Base-by-base conservation (phyloP, 164 flowering plant genomes). In the Magnolia changhungtana region DNA sequence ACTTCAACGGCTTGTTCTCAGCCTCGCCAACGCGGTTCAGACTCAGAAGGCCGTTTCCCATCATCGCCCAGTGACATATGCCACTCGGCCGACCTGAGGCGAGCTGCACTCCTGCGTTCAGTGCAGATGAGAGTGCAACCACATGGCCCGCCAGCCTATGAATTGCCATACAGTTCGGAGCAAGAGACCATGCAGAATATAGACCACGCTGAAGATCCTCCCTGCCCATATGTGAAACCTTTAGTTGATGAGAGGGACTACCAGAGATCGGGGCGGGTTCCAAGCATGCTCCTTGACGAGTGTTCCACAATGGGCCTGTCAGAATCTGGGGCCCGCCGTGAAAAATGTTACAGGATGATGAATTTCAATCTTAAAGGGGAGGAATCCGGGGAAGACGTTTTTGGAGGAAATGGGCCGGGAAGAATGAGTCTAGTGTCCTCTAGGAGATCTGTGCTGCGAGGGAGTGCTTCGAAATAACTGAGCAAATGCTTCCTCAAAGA, bases 11-110 rank as follows among this genome's bases (percentile, higher is more conserved):
- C 18, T 10, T 78, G 80, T 66, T 78, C 93, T 55, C 95, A 89
- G 74, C 81, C 92, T 13, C 94, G 95, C 9, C 95, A 88, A 72
- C 87, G 97, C 18, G 87, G 90, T 69, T 87, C 96, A 27, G 99
- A 96, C 75, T 84, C 92, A n/a, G 99, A 94, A 72, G 90, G 97
- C 9, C 85, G 97, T 45, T 87, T 96, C 79, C 98, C 98, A 37
- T 92, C 98, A 27, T 96, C 99, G n/a, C 98, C 98, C 23, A 94
- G 97, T 75, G 99, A 96, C 77, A 89, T 96, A 77, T 94, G 98
- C 81, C 99, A 94, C 87, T 90, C 98, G n/a, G 93, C 93, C 73
- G 98, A 92, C 81, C 80, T 96, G 74, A 87, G 99, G 78, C 88
- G 93, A 78, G 92, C 99, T 68, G 99, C 98, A 16, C 90, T 96